Conservation (phyloP, 1,139 yeast species). For the Yamadazyma dendronema region DNA sequence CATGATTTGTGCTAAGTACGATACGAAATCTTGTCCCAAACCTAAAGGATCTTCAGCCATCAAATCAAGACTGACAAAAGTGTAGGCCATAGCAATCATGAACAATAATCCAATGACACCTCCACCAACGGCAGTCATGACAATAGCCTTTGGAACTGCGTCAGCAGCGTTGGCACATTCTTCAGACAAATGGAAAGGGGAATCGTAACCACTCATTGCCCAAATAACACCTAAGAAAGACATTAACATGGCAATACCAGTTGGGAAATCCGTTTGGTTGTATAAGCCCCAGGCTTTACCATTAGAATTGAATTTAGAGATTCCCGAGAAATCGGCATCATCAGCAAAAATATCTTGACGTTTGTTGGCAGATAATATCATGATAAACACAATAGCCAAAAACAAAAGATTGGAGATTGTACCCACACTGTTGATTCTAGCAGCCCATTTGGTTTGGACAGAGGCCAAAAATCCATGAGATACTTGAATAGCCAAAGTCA, state of each 20-base stretch:
- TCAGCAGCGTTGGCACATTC: slow-evolving; percentile 66
- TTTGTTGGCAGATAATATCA: slow-evolving; percentile 56
- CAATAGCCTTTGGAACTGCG: slow-evolving; percentile 68
- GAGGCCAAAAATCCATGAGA: slow-evolving; percentile 51
- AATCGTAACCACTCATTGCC: slow-evolving; percentile 77
- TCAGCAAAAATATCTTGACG: slow-evolving; percentile 29
- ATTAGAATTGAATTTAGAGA: slow-evolving; percentile 51
- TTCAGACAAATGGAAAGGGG: slow-evolving; percentile 72
- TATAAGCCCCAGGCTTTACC: slow-evolving; percentile 55
- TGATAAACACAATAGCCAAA: slow-evolving; percentile 52
- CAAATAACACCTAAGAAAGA: slow-evolving; percentile 67
- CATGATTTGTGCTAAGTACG: slow-evolving; percentile 54
- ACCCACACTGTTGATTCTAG: slow-evolving; percentile 53
- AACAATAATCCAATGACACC: slow-evolving; percentile 62
- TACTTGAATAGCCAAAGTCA: slow-evolving; percentile 52
- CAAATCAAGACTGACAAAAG: slow-evolving; percentile 51
- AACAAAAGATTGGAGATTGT: slow-evolving; percentile 52
- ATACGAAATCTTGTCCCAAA: slow-evolving; percentile 66
- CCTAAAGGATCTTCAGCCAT: slow-evolving; percentile 50
- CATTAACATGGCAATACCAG: slow-evolving; percentile 60
- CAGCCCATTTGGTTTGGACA: slow-evolving; percentile 55
- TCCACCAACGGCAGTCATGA: slow-evolving; percentile 60
- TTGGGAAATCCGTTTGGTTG: slow-evolving; percentile 67
- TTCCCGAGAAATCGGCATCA: slow-evolving; percentile 14
- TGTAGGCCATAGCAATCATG: slow-evolving; percentile 66